Evolutionary conservation across 2,329 filamentous ascomycete genomes (phyloP).

Genomic region (Polychaeton citri): DNA sequence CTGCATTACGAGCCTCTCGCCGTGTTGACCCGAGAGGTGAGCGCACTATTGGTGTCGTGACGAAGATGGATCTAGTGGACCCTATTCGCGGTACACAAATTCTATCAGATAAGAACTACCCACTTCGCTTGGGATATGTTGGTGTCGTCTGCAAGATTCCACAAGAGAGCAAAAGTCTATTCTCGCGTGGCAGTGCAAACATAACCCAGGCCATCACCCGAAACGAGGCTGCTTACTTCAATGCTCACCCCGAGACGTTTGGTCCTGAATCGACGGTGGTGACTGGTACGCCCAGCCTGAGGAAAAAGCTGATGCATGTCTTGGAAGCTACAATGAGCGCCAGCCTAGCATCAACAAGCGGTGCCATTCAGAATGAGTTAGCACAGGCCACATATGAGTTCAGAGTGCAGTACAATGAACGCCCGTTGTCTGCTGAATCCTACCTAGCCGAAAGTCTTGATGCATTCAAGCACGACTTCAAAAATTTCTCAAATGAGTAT

Average conservation of each 20-base stretch:
- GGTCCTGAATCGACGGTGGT: conserved; percentile 57
- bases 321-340: conserved; percentile 95
- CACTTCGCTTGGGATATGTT: conserved; percentile 86
- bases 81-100: conserved; percentile 64
- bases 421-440: conserved; percentile 84
- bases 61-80: conserved; percentile 97
- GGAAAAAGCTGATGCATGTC: conserved; percentile 94
- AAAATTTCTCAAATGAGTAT: conserved; percentile 80
- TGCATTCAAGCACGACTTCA: conserved; percentile 95
- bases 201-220: conserved; percentile 69
- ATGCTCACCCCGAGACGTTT: conserved; percentile 67
- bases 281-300: conserved; percentile 73
- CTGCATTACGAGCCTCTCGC: conserved; percentile 75
- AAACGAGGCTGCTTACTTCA: conserved; percentile 82
- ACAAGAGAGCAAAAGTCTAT: conserved; percentile 50
- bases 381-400: conserved; percentile 97
- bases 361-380: conserved; percentile 86
- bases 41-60: conserved; percentile 94
- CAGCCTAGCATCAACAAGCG: conserved; percentile 75
- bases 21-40: conserved; percentile 89
- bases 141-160: conserved; percentile 84
- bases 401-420: conserved; percentile 98
- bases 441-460: conserved; percentile 93
- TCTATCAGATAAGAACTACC: conserved; percentile 81
- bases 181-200: conserved; percentile 69